Percentiles rank a stretch among this genome's conserved stretches.
Conservation (phyloP, 257 asterid species). For the Ballota nigra region DNA sequence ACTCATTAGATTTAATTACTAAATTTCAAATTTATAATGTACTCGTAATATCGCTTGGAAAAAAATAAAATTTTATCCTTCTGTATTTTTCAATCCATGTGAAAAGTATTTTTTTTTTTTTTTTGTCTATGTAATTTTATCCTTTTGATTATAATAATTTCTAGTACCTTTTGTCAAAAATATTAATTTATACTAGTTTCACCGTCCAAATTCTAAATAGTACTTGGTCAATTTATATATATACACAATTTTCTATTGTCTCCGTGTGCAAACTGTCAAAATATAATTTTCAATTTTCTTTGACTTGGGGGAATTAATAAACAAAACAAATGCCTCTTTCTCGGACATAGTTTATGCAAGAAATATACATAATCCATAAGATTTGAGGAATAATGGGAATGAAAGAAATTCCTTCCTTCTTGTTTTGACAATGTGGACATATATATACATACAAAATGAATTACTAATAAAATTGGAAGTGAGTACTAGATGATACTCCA, state of each 20-base stretch:
- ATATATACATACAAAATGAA: background rate
- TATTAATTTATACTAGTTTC: background rate
- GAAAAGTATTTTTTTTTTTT: too few species aligned
- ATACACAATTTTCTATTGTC: background rate
- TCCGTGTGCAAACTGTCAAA: background rate
- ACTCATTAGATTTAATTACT: background rate
- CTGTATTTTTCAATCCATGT: too few species aligned
- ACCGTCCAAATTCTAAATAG: background rate
- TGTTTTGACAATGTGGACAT: slow-evolving; percentile 28
- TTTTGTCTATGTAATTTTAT: too few species aligned
- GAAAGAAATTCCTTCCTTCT: slow-evolving; percentile 25
- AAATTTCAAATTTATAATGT: background rate
- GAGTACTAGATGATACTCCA: slow-evolving; percentile 13
- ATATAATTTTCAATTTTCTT: slow-evolving; percentile 14
- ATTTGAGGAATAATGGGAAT: slow-evolving; percentile 22
- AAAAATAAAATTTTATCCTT: too few species aligned
- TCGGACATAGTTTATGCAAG: slow-evolving; percentile 5
- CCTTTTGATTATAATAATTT: too few species aligned
- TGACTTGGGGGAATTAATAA: background rate
- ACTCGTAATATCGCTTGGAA: too few species aligned
- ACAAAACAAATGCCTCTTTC: slow-evolving; percentile 17
- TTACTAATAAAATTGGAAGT: background rate
- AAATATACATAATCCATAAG: background rate
- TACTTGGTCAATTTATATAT: background rate
- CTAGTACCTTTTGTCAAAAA: background rate